Percentiles rank a stretch among this genome's conserved stretches.
Evolutionary conservation across 495 filamentous ascomycete species (phyloP).

Genomic region (Xylaria nigripes): DNA sequence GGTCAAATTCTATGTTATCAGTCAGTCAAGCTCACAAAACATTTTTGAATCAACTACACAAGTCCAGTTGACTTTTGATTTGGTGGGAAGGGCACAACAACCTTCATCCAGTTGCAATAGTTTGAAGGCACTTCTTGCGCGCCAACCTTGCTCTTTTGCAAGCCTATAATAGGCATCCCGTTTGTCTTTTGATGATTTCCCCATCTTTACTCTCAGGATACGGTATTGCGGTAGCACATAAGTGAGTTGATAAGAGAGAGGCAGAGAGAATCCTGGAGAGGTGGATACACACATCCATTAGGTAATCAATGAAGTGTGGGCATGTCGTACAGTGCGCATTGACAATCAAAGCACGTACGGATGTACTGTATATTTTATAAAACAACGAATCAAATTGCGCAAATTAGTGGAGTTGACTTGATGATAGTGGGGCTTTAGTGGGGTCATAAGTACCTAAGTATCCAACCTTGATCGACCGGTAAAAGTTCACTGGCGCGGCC

Average conservation of each 20-base stretch:
- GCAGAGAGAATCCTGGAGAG: not conserved
- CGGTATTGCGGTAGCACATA: not conserved
- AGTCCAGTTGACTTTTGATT: not conserved
- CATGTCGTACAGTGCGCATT: no score
- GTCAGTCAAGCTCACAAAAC: slow-evolving; percentile 15
- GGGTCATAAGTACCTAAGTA: not conserved
- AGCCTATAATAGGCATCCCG: slow-evolving; percentile 95
- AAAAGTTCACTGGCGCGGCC: not conserved
- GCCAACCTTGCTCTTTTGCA: slow-evolving; percentile 97
- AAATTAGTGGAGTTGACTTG: not conserved
- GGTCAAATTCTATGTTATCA: slow-evolving; percentile 64
- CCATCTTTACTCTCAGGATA: slow-evolving; percentile 48
- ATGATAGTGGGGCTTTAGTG: not conserved
- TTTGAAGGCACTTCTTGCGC: slow-evolving; percentile 93
- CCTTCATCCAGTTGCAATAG: slow-evolving; percentile 87
- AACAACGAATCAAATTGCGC: slow-evolving; percentile 3
- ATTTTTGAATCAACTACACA: not conserved
- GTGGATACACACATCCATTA: not conserved
- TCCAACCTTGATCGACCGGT: no score
- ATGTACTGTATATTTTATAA: not conserved
- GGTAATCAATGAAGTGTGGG: not conserved
- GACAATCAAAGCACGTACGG: no score
- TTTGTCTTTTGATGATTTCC: slow-evolving; percentile 98
- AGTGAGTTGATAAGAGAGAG: not conserved
- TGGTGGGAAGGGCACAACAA: slow-evolving; percentile 12